These are phyloP conservation scores for Irpex sp. DNA, from an alignment of 1,284 basidiomycete genomes.

Conservation along the genomic window DNA sequence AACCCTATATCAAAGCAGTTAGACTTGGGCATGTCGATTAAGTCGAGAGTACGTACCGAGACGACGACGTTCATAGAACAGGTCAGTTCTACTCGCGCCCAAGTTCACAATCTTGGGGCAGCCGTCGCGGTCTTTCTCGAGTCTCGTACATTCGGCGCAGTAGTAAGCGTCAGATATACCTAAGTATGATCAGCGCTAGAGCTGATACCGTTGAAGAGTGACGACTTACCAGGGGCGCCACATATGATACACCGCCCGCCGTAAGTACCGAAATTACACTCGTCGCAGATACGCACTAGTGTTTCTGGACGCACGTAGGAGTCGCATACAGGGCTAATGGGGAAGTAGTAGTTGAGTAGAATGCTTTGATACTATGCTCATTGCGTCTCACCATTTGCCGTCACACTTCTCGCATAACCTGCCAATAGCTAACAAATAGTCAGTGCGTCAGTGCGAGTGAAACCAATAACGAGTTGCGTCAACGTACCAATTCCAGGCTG, in stretches of 20 bases:
- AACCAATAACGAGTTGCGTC: not conserved
- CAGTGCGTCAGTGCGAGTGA: too few species aligned
- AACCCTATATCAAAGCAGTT: constrained; percentile 47
- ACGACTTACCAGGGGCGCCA: constrained; percentile 76
- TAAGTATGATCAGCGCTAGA: constrained; percentile 26
- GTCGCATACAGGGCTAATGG: constrained; percentile 94
- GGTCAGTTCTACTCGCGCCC: constrained; percentile 83
- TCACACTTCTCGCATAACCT: constrained; percentile 99
- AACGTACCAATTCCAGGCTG: constrained; percentile 90
- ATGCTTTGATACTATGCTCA: not conserved
- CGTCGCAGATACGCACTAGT: constrained; percentile 96
- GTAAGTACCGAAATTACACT: constrained; percentile 98
- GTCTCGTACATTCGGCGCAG: constrained; percentile 91
- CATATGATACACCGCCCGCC: constrained; percentile 98
- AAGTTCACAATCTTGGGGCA: constrained; percentile 99
- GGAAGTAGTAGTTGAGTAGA: not conserved
- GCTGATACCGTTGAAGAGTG: not conserved
- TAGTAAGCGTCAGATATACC: constrained; percentile 98
- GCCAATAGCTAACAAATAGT: constrained; percentile 71
- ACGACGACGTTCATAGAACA: constrained; percentile 85
- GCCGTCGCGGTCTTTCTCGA: constrained; percentile 97
- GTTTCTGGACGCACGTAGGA: constrained; percentile 99
- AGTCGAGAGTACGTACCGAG: constrained; percentile 46
- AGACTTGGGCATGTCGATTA: constrained; percentile 1
- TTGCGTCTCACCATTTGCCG: constrained; percentile 87